These are phyloP conservation scores for Linnemannia hyalina DNA, from an alignment of 192 early-diverging fungal species.

Conservation along the genomic window DNA sequence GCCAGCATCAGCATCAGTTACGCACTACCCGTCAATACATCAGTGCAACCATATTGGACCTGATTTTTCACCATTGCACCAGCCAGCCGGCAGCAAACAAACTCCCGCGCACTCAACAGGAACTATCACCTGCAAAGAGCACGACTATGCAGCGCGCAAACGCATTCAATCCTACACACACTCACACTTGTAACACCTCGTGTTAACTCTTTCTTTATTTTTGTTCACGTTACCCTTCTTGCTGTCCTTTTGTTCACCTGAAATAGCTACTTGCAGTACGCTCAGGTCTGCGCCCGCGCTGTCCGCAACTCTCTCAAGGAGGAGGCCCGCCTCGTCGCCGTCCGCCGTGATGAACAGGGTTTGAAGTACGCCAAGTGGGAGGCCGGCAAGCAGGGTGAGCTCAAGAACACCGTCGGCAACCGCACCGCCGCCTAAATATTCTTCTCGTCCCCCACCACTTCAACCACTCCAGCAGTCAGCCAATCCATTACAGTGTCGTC, in stretches of 20 bases:
- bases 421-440: constrained; percentile 39
- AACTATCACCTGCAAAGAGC: too few relatives aligned
- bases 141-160: too few relatives aligned
- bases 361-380: constrained; percentile 85
- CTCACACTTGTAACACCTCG: too few relatives aligned
- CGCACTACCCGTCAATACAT: too few relatives aligned
- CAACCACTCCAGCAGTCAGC: neutral
- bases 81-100: too few relatives aligned
- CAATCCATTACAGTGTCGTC: neutral
- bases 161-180: too few relatives aligned
- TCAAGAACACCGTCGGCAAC: constrained; percentile 48
- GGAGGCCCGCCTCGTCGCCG: constrained; percentile 72
- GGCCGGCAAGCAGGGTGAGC: constrained; percentile 83
- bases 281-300: constrained; percentile 83
- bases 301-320: constrained; percentile 89
- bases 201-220: too few relatives aligned
- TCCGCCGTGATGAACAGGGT: constrained; percentile 82
- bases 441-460: neutral
- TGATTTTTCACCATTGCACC: too few relatives aligned
- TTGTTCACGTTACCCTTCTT: too few relatives aligned
- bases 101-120: too few relatives aligned
- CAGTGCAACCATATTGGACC: too few relatives aligned
- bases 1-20: neutral
- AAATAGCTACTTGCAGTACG: constrained; percentile 87
- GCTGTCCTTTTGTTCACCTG: neutral